Conservation (phyloP, 2,329 filamentous ascomycete species). For the Stagonosporopsis vannaccii region DNA sequence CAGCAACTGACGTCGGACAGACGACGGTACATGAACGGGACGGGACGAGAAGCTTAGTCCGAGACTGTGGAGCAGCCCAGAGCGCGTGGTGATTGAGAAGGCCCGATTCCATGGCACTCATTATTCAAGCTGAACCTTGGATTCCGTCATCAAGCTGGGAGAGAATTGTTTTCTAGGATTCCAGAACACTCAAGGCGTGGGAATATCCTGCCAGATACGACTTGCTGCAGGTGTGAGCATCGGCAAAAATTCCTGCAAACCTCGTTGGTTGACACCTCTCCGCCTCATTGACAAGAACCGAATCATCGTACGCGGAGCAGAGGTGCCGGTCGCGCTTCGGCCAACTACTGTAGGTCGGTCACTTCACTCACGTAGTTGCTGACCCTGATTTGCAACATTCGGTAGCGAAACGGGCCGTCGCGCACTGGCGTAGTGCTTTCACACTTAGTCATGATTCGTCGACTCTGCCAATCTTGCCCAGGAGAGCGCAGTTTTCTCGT, state of each 20-base stretch:
- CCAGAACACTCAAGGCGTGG: constrained; percentile 8
- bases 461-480: neutral
- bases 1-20: constrained; percentile 1
- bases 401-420: constrained; percentile 1
- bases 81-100: constrained; percentile 7
- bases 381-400: neutral
- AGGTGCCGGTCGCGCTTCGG: neutral
- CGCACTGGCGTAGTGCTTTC: neutral
- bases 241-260: neutral
- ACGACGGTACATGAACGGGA: constrained; percentile 4
- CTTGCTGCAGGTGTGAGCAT: neutral
- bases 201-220: constrained; percentile 2
- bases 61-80: neutral
- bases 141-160: constrained; percentile 7
- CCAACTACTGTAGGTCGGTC: neutral
- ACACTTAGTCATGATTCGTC: neutral
- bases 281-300: neutral
- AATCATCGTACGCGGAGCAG: neutral
- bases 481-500: too few species aligned
- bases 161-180: neutral
- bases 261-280: neutral
- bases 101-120: neutral
- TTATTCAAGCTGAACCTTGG: neutral
- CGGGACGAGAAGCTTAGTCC: constrained; percentile 12
- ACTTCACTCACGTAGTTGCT: neutral